phyloP scores from a whole-genome alignment of 345 rosid genomes.

The Xanthoceras sorbifolium region DNA sequence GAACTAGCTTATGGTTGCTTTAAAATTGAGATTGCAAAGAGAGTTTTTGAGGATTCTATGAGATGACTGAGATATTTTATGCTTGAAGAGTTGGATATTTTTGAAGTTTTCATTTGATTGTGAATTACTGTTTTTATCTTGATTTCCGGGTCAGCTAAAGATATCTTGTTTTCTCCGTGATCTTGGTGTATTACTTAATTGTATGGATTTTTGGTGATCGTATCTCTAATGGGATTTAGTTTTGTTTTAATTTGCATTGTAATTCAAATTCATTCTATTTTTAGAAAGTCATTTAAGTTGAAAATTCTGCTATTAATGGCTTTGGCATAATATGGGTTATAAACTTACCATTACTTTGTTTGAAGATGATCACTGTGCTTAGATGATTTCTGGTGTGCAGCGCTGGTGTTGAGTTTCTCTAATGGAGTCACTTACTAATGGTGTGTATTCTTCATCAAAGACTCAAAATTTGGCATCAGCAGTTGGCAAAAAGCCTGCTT shows the following conservation, averaged over 20 bases:
- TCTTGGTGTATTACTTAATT: conserved; percentile 34
- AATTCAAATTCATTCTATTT: background rate
- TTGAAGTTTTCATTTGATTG: conserved; percentile 21
- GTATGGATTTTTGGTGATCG: conserved; percentile 8
- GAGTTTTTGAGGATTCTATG: conserved; percentile 6
- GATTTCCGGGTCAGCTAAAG: conserved; percentile 25
- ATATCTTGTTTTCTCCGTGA: conserved; percentile 31
- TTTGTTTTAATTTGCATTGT: conserved; percentile 16
- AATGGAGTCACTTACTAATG: conserved; percentile 63
- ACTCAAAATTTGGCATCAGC: conserved; percentile 39
- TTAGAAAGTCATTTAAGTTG: conserved; percentile 21
- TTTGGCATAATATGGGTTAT: conserved; percentile 3
- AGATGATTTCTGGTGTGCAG: conserved; percentile 41
- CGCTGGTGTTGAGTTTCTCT: conserved; percentile 33
- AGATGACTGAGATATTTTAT: conserved; percentile 7
- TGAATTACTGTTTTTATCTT: conserved; percentile 26
- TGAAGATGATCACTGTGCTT: conserved; percentile 16
- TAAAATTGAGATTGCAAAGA: conserved; percentile 23
- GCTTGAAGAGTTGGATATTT: conserved; percentile 12
- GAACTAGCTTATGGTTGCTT: conserved; percentile 12
- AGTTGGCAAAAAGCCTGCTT: conserved; percentile 30
- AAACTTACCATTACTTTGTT: background rate
- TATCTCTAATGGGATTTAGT: conserved; percentile 12
- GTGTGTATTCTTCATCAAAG: conserved; percentile 45
- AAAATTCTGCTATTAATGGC: conserved; percentile 24